A percentile compares a stretch with the other conserved stretches of the same genome.
These are phyloP conservation scores for Kentomonas sorsogonicus DNA, from an alignment of 208 protist genomes.

Conservation along the genomic window DNA sequence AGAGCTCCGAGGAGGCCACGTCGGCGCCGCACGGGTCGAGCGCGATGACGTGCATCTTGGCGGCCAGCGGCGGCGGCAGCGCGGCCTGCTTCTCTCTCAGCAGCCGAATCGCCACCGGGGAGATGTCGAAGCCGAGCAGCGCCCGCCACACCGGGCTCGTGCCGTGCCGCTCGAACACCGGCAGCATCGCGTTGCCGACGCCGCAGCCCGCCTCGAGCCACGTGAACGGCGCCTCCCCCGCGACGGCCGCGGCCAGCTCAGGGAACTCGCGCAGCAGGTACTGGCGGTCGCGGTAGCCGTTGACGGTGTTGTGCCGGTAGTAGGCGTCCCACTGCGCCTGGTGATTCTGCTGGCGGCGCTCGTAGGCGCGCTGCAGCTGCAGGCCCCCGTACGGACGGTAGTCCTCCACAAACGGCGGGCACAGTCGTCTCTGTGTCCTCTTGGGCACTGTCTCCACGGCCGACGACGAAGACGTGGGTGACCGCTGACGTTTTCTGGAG, in stretches of 20 bases:
- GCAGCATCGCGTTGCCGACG: slow-evolving; percentile 92
- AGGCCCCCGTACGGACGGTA: slow-evolving; percentile 76
- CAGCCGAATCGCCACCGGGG: slow-evolving; percentile 77
- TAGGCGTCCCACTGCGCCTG: slow-evolving; percentile 80
- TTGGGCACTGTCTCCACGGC: neutral
- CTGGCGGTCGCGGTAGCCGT: slow-evolving; percentile 88
- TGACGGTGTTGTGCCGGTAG: slow-evolving; percentile 87
- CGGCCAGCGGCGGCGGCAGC: slow-evolving; percentile 20
- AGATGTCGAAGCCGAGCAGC: slow-evolving; percentile 89
- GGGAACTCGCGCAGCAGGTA: slow-evolving; percentile 84
- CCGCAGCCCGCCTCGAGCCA: slow-evolving; percentile 93
- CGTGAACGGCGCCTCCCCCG: slow-evolving; percentile 16
- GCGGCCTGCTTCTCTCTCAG: slow-evolving; percentile 43
- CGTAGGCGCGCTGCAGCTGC: slow-evolving; percentile 23
- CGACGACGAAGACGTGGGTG: too few relatives aligned
- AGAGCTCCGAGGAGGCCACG: slow-evolving; percentile 30
- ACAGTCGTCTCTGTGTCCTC: slow-evolving; percentile 24
- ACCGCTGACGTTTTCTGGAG: too few relatives aligned
- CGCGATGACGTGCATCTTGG: slow-evolving; percentile 55
- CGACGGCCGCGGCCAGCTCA: slow-evolving; percentile 33
- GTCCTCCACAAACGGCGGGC: slow-evolving; percentile 56
- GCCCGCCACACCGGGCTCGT: slow-evolving; percentile 50
- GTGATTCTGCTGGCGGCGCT: slow-evolving; percentile 17
- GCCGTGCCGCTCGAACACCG: slow-evolving; percentile 79
- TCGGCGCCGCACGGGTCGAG: slow-evolving; percentile 54